phyloP scores from a whole-genome alignment of 768 basidiomycete genomes.

The Trametes punicea region DNA sequence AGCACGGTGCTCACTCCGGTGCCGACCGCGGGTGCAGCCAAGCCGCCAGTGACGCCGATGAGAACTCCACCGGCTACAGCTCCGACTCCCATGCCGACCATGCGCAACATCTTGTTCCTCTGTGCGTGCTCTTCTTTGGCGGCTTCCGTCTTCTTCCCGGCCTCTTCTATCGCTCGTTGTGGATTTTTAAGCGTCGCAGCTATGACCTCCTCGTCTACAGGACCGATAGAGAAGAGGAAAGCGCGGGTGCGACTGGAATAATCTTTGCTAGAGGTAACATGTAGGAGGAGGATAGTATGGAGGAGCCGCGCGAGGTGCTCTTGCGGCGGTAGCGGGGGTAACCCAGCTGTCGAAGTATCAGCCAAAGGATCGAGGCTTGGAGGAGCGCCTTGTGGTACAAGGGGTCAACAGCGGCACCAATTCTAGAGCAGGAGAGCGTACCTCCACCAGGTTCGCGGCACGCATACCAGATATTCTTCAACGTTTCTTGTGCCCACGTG shows the following conservation, averaged over 20 bases:
- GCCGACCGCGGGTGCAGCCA: constrained; percentile 57
- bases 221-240: constrained; percentile 40
- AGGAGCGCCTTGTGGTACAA: constrained; percentile 33
- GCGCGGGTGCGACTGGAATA: constrained; percentile 51
- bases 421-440: constrained; percentile 9
- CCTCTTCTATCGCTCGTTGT: constrained; percentile 41
- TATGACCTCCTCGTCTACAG: constrained; percentile 43
- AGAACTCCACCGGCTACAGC: constrained; percentile 55
- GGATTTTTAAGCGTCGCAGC: constrained; percentile 49
- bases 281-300: constrained; percentile 48
- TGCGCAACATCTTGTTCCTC: constrained; percentile 39
- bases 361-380: constrained; percentile 41
- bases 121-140: constrained; percentile 42
- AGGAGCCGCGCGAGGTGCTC: constrained; percentile 41
- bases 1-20: constrained; percentile 47
- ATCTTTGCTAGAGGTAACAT: constrained; percentile 44
- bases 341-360: constrained; percentile 44
- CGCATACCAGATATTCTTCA: constrained; percentile 42
- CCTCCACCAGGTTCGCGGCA: constrained; percentile 43
- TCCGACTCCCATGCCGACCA: constrained; percentile 47
- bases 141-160: constrained; percentile 39
- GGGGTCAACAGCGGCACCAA: not conserved
- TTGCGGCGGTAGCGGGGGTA: constrained; percentile 37
- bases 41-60: constrained; percentile 55
- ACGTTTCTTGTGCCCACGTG: constrained; percentile 43